These are phyloP conservation scores for Podosphaera xanthii DNA, from an alignment of 2,329 filamentous ascomycete genomes.

Conservation along the genomic window DNA sequence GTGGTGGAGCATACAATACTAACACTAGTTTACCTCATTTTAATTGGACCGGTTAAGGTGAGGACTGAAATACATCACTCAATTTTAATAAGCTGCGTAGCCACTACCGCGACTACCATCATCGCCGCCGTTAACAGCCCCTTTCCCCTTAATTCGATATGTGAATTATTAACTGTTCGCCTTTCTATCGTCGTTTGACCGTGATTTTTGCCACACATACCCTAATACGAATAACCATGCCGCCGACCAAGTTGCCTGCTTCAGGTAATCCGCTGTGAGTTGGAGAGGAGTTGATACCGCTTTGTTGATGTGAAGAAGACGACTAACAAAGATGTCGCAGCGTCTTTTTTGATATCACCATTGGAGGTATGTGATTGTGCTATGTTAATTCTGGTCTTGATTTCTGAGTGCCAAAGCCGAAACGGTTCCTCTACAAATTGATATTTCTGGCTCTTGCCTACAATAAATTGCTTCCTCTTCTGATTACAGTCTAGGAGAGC, in stretches of 20 bases:
- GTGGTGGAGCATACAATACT: too few relatives aligned
- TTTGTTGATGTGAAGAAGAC: background rate
- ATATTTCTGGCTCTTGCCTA: background rate
- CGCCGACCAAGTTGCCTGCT: conserved; percentile 19
- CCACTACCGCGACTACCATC: too few relatives aligned
- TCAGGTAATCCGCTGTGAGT: conserved; percentile 24
- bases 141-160: too few relatives aligned
- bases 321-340: conserved; percentile 3
- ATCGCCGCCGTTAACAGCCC: too few relatives aligned
- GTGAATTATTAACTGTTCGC: too few relatives aligned
- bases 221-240: conserved; percentile 11
- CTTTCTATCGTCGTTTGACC: background rate
- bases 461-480: background rate
- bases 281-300: conserved; percentile 1
- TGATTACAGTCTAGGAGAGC: conserved; percentile 37
- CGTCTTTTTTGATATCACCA: conserved; percentile 48
- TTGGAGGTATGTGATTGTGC: conserved; percentile 37
- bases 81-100: too few relatives aligned
- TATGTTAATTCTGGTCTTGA: background rate
- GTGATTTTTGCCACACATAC: background rate
- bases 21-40: too few relatives aligned
- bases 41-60: too few relatives aligned
- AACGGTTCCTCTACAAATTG: background rate
- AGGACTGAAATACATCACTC: too few relatives aligned
- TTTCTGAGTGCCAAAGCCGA: background rate